Base-by-base conservation (phyloP, 345 rosid species). In the Anacardium occidentale region DNA sequence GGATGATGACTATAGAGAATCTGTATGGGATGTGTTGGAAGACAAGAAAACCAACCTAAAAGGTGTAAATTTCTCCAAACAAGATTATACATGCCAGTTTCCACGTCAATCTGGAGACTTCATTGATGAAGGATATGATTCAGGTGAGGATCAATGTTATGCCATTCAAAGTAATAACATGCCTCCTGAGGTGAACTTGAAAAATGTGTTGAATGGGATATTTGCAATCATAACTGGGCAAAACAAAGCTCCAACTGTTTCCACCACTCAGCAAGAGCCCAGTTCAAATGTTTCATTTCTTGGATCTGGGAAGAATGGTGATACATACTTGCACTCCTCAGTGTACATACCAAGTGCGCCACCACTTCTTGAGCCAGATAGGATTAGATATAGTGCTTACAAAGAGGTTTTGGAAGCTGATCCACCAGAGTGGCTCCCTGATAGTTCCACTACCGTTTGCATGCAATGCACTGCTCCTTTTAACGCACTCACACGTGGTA, bases 261-360 rank as follows among this genome's bases (percentile, higher is more conserved):
- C 82, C 22, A 64, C 34, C 3, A 79, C 71, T 70, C 77, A 77
- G 75, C 85, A 82, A 29, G 24, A 75, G 58, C 78, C 87, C 2
- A 78, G 83, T 62, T 87, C 99, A 3, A 87, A 95, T 83, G 88
- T 84, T 72, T 87, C 94, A 0, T 95, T 95, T 77, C 82, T 95
- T 50, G 97, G 88, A 62, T 89, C 91, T 5, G 79, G 70, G 62
- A 86, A 88, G 79, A 85, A 90, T 58, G 97, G 98, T 18, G 95
- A 92, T 64, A 85, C 95, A 0, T 85, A 74, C 55, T 61, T 94
- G 78, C 91, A 94, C 78, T 83, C 98, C 13, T 92, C 99, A 0
- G 99, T 95, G 76, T 95, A 91, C 76, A 89, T 85, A 66, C 99
- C 98, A 0, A 95, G 97, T 79, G 99, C 99, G 0, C 99, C 98